These are phyloP conservation scores for Nadsonia commutata DNA, from an alignment of 1,139 yeast species.

Conservation along the genomic window DNA sequence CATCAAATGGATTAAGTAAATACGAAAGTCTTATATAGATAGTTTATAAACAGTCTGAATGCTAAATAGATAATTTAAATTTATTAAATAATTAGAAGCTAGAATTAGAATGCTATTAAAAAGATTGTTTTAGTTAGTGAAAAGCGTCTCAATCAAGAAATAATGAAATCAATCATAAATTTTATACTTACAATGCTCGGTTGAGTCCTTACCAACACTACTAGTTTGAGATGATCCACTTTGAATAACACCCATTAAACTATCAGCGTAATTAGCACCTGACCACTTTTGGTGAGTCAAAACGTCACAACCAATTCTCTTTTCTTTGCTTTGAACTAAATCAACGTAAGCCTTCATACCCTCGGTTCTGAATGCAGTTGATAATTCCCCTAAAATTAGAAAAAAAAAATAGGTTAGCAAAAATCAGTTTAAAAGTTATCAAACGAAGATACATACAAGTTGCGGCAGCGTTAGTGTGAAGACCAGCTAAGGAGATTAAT, in stretches of 20 bases:
- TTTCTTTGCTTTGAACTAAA: constrained; percentile 33
- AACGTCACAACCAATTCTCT: constrained; percentile 33
- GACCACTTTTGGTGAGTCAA: constrained; percentile 48
- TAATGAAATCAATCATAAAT: no score
- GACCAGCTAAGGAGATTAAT: constrained; percentile 40
- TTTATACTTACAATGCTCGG: no score
- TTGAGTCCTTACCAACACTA: constrained; percentile 32
- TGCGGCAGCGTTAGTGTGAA: constrained; percentile 37
- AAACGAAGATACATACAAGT: no score
- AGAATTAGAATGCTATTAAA: no score
- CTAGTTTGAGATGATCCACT: constrained; percentile 35
- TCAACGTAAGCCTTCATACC: constrained; percentile 48
- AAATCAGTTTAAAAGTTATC: no score
- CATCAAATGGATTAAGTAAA: not conserved
- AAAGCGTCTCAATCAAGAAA: no score
- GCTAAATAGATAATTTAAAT: no score
- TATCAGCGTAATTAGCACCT: constrained; percentile 40
- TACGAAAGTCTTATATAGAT: not conserved
- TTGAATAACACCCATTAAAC: constrained; percentile 30
- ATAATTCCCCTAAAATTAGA: no score
- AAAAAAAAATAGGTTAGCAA: no score
- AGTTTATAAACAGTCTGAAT: no score
- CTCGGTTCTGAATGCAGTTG: constrained; percentile 30
- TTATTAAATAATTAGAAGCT: no score
- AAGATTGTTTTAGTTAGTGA: no score